phyloP scores from a whole-genome alignment of 2,329 filamentous ascomycete species.

The Colletotrichum siamense region DNA sequence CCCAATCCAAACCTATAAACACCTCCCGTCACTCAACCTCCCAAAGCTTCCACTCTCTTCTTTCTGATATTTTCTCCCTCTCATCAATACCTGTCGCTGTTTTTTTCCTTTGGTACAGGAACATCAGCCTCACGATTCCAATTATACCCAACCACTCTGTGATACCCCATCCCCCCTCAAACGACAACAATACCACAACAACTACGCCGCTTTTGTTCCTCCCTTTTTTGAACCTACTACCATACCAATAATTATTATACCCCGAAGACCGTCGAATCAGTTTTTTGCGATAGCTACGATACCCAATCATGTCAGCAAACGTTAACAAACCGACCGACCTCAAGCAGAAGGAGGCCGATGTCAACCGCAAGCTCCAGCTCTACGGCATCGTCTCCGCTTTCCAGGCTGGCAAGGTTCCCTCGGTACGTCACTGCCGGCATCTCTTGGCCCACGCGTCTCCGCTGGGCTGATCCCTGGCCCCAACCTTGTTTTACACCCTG shows the following conservation, averaged over 20 bases:
- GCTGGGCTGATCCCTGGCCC: background rate
- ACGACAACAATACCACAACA: background rate
- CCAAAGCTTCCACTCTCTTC: background rate
- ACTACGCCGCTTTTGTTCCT: background rate
- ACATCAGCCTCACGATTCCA: constrained; percentile 9
- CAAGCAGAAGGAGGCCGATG: constrained; percentile 81
- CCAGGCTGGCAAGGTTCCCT: constrained; percentile 87
- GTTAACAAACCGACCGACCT: constrained; percentile 79
- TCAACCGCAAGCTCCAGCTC: constrained; percentile 92
- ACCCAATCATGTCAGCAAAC: constrained; percentile 39
- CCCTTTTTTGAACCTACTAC: background rate
- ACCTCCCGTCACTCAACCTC: background rate
- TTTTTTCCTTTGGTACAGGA: constrained; percentile 2
- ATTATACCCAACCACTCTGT: constrained; percentile 18
- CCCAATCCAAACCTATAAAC: constrained; percentile 9
- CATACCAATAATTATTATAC: background rate
- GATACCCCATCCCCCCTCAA: constrained; percentile 5
- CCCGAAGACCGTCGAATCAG: background rate
- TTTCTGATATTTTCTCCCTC: background rate
- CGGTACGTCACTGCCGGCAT: constrained; percentile 58
- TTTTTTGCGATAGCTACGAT: background rate
- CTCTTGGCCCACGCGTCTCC: background rate
- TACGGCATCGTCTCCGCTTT: constrained; percentile 92
- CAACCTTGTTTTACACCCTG: background rate
- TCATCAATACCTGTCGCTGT: constrained; percentile 16